These are phyloP conservation scores for Prunus armeniaca DNA, from an alignment of 306 rosid genomes.

Conservation along the genomic window DNA sequence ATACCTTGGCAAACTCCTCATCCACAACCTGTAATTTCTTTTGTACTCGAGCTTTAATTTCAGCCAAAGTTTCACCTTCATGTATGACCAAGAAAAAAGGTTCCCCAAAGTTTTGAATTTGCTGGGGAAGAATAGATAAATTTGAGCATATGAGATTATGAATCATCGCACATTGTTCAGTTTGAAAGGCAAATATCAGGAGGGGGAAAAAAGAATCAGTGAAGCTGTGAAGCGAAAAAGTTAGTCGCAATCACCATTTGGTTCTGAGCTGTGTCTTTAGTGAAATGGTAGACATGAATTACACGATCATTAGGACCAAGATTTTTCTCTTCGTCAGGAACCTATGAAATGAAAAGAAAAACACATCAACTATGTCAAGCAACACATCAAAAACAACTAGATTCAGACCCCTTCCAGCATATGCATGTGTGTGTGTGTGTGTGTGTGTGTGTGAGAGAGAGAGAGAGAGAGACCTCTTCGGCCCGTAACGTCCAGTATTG, in stretches of 20 bases:
- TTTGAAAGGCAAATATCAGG: neutral
- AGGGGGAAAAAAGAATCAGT: neutral
- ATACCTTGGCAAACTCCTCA: constrained; percentile 85
- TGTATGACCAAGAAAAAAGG: constrained; percentile 89
- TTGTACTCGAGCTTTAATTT: constrained; percentile 66
- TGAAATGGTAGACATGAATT: constrained; percentile 87
- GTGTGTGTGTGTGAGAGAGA: neutral
- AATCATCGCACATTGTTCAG: too few relatives aligned
- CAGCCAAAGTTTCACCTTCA: constrained; percentile 77
- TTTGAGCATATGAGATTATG: neutral
- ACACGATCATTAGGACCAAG: constrained; percentile 69
- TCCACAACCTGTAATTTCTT: constrained; percentile 76
- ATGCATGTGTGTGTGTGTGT: neutral
- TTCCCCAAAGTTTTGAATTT: constrained; percentile 89
- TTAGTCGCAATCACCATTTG: constrained; percentile 50
- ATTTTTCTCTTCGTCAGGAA: constrained; percentile 87
- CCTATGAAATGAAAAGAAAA: constrained; percentile 33
- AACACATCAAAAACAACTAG: neutral
- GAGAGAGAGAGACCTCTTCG: constrained; percentile 63
- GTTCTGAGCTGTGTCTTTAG: constrained; percentile 75
- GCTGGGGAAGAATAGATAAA: constrained; percentile 43
- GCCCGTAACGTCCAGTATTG: constrained; percentile 96
- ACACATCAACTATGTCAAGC: neutral
- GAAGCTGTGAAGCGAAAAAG: constrained; percentile 18
- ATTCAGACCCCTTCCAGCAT: neutral